A percentile compares a stretch with the other conserved stretches of the same genome.
Conservation (phyloP, 106 monocot genomes). For the Dendrobium huoshanense region DNA sequence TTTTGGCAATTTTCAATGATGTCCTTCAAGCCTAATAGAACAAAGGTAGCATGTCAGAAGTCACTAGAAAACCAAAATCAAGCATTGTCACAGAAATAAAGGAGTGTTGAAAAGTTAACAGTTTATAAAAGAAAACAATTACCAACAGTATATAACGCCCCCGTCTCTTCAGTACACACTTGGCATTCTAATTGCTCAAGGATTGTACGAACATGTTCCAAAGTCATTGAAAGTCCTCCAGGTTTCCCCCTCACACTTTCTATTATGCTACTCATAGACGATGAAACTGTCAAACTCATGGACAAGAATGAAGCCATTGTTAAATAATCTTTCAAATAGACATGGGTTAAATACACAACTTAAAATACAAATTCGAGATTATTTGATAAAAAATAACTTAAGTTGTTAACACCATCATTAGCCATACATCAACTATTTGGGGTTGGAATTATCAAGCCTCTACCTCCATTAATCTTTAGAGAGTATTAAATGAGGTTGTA, state of each 20-base stretch:
- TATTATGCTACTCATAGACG: constrained; percentile 63
- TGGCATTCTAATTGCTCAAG: constrained; percentile 60
- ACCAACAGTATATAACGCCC: constrained; percentile 43
- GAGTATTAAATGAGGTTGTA: not conserved
- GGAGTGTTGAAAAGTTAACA: not conserved
- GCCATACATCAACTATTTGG: not conserved
- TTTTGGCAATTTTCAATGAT: constrained; percentile 55
- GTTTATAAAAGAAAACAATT: constrained; percentile 3
- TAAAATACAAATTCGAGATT: not conserved
- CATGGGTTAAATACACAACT: not conserved
- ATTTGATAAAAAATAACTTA: not conserved
- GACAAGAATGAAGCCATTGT: not conserved
- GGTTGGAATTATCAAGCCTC: not conserved
- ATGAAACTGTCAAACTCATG: constrained; percentile 32
- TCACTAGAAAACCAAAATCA: not conserved
- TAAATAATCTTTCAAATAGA: not conserved
- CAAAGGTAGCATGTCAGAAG: constrained; percentile 4
- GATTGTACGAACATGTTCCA: constrained; percentile 44
- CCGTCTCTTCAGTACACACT: constrained; percentile 29
- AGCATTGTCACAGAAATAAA: not conserved
- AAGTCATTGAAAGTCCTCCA: constrained; percentile 48
- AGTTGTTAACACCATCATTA: not conserved
- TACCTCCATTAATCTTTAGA: not conserved
- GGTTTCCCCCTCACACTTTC: constrained; percentile 53
- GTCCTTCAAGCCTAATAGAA: constrained; percentile 43